A percentile compares a stretch with the other conserved stretches of the same genome.
phyloP scores from a whole-genome alignment of 768 basidiomycete species.

The Lepiota venenata region DNA sequence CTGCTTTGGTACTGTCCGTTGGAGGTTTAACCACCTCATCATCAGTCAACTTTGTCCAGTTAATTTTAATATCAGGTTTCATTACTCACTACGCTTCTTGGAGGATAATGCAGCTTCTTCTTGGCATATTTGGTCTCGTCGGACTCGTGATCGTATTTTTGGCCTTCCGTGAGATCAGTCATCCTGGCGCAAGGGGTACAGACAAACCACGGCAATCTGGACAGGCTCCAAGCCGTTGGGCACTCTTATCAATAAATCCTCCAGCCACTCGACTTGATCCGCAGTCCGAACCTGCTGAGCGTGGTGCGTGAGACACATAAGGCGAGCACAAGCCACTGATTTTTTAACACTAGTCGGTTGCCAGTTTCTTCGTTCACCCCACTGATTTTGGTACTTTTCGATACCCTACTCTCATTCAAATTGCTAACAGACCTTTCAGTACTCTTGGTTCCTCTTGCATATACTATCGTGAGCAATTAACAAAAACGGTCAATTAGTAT shows the following conservation, averaged over 20 bases:
- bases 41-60: not conserved
- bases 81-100: constrained; percentile 43
- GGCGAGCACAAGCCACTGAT: not conserved
- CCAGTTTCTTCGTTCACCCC: constrained; percentile 21
- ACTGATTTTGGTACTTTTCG: constrained; percentile 34
- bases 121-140: constrained; percentile 39
- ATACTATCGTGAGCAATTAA: constrained; percentile 27
- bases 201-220: constrained; percentile 35
- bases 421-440: constrained; percentile 4
- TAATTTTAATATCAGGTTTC: not conserved
- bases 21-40: constrained; percentile 35
- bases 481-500: not conserved
- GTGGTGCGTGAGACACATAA: constrained; percentile 10
- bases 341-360: constrained; percentile 10
- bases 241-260: constrained; percentile 55
- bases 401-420: too few species aligned
- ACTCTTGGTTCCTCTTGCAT: not conserved
- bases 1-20: constrained; percentile 9
- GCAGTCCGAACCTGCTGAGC: constrained; percentile 52
- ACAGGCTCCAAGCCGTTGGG: constrained; percentile 15
- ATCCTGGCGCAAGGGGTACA: constrained; percentile 53
- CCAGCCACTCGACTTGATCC: constrained; percentile 38
- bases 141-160: constrained; percentile 36
- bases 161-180: constrained; percentile 63
- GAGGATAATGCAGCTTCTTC: constrained; percentile 50